Percentiles rank a stretch among this genome's conserved stretches.
These are phyloP conservation scores for Carallia pectinifolia DNA, from an alignment of 345 rosid genomes.

Conservation along the genomic window DNA sequence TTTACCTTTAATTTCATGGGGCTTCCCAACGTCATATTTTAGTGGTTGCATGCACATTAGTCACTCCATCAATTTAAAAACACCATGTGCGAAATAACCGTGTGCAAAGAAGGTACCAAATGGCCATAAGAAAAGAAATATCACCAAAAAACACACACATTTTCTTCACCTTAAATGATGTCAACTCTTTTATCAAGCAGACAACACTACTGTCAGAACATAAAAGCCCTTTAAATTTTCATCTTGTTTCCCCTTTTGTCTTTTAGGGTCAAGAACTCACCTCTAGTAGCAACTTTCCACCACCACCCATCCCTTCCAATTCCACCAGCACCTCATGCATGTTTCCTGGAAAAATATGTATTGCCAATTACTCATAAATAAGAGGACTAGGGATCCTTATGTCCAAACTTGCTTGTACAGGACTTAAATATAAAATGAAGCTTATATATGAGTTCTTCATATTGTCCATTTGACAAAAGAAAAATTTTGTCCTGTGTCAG, in stretches of 20 bases:
- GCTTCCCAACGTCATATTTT: neutral
- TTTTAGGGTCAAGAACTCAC: slow-evolving; percentile 35
- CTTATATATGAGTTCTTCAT: neutral
- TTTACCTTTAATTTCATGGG: slow-evolving; percentile 12
- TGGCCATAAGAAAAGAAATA: slow-evolving; percentile 2
- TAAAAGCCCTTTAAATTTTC: too few relatives aligned
- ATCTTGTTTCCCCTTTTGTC: neutral
- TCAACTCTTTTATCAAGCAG: too few relatives aligned
- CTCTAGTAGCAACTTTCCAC: slow-evolving; percentile 86
- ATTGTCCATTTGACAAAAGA: neutral
- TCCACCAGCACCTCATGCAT: slow-evolving; percentile 64
- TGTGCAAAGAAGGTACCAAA: neutral
- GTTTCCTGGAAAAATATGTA: slow-evolving; percentile 49
- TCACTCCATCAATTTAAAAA: slow-evolving; percentile 17
- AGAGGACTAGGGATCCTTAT: neutral
- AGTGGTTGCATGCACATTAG: slow-evolving; percentile 1
- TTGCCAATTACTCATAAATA: slow-evolving; percentile 1
- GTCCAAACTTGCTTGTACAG: slow-evolving; percentile 2
- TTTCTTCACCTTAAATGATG: too few relatives aligned
- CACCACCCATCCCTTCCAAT: slow-evolving; percentile 97
- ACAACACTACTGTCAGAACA: too few relatives aligned
- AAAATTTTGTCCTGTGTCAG: neutral
- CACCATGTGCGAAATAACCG: slow-evolving; percentile 13
- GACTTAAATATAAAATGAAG: neutral
- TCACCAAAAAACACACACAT: neutral